These are phyloP conservation scores for Globisporangium polare DNA, from an alignment of 352 stramenopile species.

Conservation along the genomic window DNA sequence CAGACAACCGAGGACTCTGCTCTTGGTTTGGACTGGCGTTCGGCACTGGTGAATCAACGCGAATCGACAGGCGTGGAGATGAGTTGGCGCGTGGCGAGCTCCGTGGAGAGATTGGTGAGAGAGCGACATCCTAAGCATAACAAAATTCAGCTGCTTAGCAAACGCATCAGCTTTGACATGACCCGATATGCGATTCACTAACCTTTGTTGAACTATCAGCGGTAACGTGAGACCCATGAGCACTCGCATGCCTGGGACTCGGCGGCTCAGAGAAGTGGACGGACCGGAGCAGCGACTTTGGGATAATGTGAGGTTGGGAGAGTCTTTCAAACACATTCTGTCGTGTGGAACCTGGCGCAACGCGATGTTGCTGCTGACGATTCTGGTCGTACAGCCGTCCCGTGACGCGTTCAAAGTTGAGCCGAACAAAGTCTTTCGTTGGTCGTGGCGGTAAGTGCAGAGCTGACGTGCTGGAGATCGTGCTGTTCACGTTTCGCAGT, in stretches of 20 bases:
- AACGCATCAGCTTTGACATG: background rate
- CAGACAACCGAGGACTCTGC: constrained; percentile 7
- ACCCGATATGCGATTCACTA: background rate
- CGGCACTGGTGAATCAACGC: constrained; percentile 1
- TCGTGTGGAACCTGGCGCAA: background rate
- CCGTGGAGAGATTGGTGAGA: background rate
- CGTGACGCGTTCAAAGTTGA: constrained; percentile 53
- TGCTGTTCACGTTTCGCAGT: constrained; percentile 1
- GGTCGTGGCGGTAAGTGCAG: constrained; percentile 16
- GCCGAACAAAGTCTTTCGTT: constrained; percentile 48
- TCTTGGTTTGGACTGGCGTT: constrained; percentile 16
- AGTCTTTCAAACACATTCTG: constrained; percentile 46
- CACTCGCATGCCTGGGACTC: background rate
- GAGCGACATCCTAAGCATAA: background rate
- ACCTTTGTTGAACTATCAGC: background rate
- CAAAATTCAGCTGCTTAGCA: background rate
- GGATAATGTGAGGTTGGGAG: constrained; percentile 18
- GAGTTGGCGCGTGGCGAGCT: background rate
- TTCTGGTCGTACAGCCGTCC: constrained; percentile 23
- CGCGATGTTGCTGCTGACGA: background rate
- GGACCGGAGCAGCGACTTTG: constrained; percentile 17
- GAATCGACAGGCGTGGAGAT: constrained; percentile 9
- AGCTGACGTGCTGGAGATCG: background rate
- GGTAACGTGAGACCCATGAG: background rate
- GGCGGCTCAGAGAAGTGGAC: background rate